phyloP scores from a whole-genome alignment of 345 rosid genomes.

The Hibiscus syriacus region DNA sequence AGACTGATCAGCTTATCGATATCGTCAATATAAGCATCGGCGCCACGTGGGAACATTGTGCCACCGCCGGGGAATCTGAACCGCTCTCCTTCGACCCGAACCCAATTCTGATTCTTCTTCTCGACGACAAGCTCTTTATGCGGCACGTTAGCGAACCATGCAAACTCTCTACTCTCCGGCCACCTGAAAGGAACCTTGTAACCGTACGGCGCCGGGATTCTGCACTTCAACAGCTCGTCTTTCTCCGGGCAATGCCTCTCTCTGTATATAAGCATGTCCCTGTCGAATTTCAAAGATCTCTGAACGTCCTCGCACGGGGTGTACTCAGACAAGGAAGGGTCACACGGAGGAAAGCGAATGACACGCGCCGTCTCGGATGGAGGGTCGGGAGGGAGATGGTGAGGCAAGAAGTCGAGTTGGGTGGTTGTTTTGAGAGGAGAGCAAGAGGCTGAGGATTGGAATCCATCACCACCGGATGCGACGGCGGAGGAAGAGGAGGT shows the following conservation, averaged over 20 bases:
- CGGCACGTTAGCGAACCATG: constrained; percentile 89
- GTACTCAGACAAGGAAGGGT: constrained; percentile 39
- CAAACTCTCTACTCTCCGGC: constrained; percentile 81
- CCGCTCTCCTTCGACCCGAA: constrained; percentile 52
- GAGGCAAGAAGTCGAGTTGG: constrained; percentile 46
- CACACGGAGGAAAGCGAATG: constrained; percentile 50
- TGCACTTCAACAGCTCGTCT: constrained; percentile 44
- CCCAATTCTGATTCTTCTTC: constrained; percentile 91
- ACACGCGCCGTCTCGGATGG: constrained; percentile 32
- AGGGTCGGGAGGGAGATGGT: constrained; percentile 44
- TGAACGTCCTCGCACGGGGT: constrained; percentile 71
- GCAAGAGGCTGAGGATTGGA: constrained; percentile 13
- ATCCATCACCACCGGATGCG: constrained; percentile 15
- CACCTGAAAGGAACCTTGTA: constrained; percentile 69
- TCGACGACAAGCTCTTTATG: constrained; percentile 80
- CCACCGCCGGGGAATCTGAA: constrained; percentile 94
- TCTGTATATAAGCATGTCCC: constrained; percentile 54
- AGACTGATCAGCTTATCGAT: constrained; percentile 74
- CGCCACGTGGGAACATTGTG: constrained; percentile 89
- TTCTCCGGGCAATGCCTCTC: constrained; percentile 74
- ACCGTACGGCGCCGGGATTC: constrained; percentile 76
- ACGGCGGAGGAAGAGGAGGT: constrained; percentile 1
- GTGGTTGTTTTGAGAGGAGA: constrained; percentile 10
- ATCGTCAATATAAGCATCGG: constrained; percentile 74
- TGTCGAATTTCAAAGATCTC: constrained; percentile 48